These are phyloP conservation scores for Halteria grandinella DNA, from an alignment of 73 alveolate genomes.

Conservation along the genomic window DNA sequence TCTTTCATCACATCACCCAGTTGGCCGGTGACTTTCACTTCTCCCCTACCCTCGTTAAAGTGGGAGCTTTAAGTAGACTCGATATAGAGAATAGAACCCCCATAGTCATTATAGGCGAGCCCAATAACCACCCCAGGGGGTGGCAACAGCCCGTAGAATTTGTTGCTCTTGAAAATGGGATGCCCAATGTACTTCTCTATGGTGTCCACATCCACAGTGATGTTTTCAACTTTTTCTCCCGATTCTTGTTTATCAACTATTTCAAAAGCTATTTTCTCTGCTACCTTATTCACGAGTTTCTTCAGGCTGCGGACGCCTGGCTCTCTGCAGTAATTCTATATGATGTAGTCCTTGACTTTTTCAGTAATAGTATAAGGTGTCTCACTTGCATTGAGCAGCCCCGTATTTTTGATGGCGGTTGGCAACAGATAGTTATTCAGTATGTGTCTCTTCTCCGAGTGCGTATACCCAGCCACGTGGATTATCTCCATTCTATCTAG, in stretches of 20 bases:
- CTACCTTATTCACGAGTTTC: constrained; percentile 71
- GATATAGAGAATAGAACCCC: constrained; percentile 80
- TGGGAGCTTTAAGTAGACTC: too few relatives aligned
- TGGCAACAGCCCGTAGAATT: constrained; percentile 41
- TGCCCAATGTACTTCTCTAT: constrained; percentile 77
- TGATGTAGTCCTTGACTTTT: constrained; percentile 62
- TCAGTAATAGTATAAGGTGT: constrained; percentile 17
- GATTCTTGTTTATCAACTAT: constrained; percentile 62
- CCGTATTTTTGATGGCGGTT: constrained; percentile 56
- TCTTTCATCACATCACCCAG: constrained; percentile 86
- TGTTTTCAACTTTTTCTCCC: constrained; percentile 43
- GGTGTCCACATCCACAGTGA: constrained; percentile 66
- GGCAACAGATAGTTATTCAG: constrained; percentile 67
- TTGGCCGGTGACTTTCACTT: constrained; percentile 78
- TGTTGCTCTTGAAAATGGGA: constrained; percentile 47
- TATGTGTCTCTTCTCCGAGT: constrained; percentile 72
- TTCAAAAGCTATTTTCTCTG: constrained; percentile 74
- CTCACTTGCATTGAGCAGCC: constrained; percentile 9
- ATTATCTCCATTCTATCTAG: constrained; percentile 83
- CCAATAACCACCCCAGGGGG: constrained; percentile 92
- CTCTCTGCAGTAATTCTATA: constrained; percentile 84
- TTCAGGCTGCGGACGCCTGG: constrained; percentile 85
- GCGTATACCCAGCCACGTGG: constrained; percentile 83
- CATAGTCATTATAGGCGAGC: constrained; percentile 85
- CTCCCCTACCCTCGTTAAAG: too few relatives aligned